Percentiles rank a stretch among this genome's conserved stretches.
These are phyloP conservation scores for Backusella sp. DNA, from an alignment of 192 early-diverging fungal genomes.

Conservation along the genomic window DNA sequence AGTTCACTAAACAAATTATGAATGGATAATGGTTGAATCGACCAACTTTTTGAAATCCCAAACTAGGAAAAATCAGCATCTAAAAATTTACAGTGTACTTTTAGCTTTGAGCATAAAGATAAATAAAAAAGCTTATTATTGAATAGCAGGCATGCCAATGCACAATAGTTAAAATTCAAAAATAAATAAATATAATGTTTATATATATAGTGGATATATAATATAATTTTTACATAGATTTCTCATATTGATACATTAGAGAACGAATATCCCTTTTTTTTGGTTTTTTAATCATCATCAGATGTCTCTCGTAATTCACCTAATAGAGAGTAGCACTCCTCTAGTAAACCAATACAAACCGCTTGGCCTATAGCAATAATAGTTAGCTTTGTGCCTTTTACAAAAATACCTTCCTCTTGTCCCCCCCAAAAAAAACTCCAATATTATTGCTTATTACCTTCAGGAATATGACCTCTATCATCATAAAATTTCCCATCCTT, in stretches of 20 bases:
- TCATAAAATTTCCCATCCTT: conserved; percentile 86
- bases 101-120: no score
- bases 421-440: no score
- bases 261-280: not conserved
- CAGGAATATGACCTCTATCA: conserved; percentile 76
- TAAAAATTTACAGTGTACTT: no score
- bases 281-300: not conserved
- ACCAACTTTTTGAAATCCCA: no score
- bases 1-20: no score
- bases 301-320: conserved; percentile 61
- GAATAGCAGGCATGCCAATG: not conserved
- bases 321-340: conserved; percentile 84
- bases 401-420: no score
- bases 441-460: conserved; percentile 14
- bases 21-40: no score
- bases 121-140: not conserved
- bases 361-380: conserved; percentile 58
- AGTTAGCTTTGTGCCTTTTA: not conserved
- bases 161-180: no score
- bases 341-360: conserved; percentile 73
- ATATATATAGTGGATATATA: not conserved
- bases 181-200: not conserved
- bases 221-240: not conserved
- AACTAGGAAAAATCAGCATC: no score
- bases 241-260: not conserved